Conservation (phyloP, 2,329 filamentous ascomycete genomes). For the Pyricularia sp. region DNA sequence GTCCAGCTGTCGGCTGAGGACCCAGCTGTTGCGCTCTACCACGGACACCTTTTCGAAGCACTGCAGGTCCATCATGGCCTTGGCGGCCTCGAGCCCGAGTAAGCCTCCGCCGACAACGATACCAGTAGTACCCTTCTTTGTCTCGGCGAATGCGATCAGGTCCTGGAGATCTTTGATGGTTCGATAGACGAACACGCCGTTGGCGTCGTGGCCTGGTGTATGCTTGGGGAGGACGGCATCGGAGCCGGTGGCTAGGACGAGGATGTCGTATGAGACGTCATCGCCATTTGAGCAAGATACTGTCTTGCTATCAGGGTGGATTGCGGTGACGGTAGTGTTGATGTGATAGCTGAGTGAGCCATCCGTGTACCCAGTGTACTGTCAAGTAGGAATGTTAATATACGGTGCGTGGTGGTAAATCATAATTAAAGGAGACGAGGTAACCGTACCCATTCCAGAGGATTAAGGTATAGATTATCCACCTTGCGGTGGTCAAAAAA, state of each 20-base stretch:
- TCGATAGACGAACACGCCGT: slow-evolving; percentile 79
- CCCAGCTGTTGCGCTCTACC: slow-evolving; percentile 73
- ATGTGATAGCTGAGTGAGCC: slow-evolving; percentile 59
- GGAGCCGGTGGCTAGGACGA: slow-evolving; percentile 77
- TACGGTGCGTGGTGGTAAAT: neutral
- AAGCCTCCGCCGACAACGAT: slow-evolving; percentile 75
- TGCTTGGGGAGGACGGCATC: slow-evolving; percentile 61
- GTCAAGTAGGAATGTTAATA: neutral
- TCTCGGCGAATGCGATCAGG: slow-evolving; percentile 60
- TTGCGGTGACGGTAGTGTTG: slow-evolving; percentile 58
- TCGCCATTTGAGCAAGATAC: slow-evolving; percentile 60
- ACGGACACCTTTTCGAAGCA: slow-evolving; percentile 62
- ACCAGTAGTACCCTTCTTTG: slow-evolving; percentile 54
- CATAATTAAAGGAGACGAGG: neutral
- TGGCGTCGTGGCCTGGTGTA: slow-evolving; percentile 66
- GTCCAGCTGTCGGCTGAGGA: slow-evolving; percentile 72
- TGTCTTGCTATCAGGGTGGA: slow-evolving; percentile 49
- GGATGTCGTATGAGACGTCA: slow-evolving; percentile 60
- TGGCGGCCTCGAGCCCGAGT: slow-evolving; percentile 76
- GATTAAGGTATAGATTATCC: slow-evolving; percentile 80
- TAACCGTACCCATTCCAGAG: slow-evolving; percentile 58
- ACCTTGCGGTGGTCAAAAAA: slow-evolving; percentile 81
- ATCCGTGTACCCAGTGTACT: slow-evolving; percentile 56
- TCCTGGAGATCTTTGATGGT: slow-evolving; percentile 70
- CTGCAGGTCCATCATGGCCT: slow-evolving; percentile 79